Percentiles rank a stretch among this genome's conserved stretches.
phyloP scores from a whole-genome alignment of 2,329 filamentous ascomycete species.

The Hortaea werneckii region DNA sequence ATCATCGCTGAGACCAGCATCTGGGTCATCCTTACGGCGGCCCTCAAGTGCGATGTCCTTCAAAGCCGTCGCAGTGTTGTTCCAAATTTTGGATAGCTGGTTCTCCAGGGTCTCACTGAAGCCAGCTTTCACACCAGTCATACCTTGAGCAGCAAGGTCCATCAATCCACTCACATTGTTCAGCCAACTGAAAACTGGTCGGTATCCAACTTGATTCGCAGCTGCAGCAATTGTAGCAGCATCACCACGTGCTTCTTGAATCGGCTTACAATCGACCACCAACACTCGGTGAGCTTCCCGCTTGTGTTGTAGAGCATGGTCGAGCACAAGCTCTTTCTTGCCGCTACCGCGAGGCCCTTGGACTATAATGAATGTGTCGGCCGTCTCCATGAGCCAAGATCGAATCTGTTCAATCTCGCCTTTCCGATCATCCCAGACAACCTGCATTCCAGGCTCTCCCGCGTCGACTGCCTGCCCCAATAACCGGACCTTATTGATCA shows the following conservation, averaged over 20 bases:
- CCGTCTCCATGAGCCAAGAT: constrained; percentile 77
- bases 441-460: constrained; percentile 59
- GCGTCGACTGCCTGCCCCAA: constrained; percentile 30
- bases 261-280: constrained; percentile 83
- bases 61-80: constrained; percentile 69
- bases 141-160: constrained; percentile 85
- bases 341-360: constrained; percentile 87
- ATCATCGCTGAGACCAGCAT: constrained; percentile 64
- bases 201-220: constrained; percentile 75
- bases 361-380: constrained; percentile 86
- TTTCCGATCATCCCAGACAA: constrained; percentile 80
- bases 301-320: constrained; percentile 63
- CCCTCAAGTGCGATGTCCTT: constrained; percentile 64
- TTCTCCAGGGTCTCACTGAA: constrained; percentile 89
- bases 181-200: constrained; percentile 91
- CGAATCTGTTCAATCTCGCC: constrained; percentile 72
- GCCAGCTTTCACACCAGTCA: constrained; percentile 85
- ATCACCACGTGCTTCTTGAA: constrained; percentile 84
- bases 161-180: constrained; percentile 89
- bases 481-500: constrained; percentile 45
- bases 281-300: constrained; percentile 59
- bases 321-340: constrained; percentile 77
- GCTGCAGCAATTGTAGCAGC: constrained; percentile 72
- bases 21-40: constrained; percentile 62
- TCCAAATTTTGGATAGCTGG: constrained; percentile 80